Conservation (phyloP, 768 basidiomycete genomes). For the Fistulinella prunicolor region DNA sequence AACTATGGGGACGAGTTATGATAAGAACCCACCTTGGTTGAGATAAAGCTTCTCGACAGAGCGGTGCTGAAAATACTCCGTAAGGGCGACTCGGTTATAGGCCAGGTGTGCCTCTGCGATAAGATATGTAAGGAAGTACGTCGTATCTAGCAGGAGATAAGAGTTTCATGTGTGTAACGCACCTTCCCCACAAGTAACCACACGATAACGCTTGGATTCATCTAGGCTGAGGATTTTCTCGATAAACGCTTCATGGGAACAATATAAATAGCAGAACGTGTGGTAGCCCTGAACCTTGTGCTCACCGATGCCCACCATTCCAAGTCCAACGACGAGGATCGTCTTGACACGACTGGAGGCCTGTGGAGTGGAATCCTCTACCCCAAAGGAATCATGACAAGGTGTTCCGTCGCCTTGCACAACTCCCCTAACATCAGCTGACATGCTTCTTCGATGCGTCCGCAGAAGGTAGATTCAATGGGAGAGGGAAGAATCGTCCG, state of each 20-base stretch:
- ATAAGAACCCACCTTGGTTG: constrained; percentile 37
- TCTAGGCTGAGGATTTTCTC: constrained; percentile 65
- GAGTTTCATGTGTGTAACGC: constrained; percentile 6
- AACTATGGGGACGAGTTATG: neutral
- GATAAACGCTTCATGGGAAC: constrained; percentile 47
- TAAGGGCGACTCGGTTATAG: constrained; percentile 51
- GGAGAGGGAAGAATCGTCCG: too few species aligned
- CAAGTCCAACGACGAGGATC: neutral
- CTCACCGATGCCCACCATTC: neutral
- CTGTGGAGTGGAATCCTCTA: too few species aligned
- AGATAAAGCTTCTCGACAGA: constrained; percentile 58
- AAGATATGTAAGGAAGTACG: constrained; percentile 12
- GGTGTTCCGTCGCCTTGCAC: too few species aligned
- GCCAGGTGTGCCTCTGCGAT: constrained; percentile 42
- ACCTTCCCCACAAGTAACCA: constrained; percentile 63
- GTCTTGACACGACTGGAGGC: neutral
- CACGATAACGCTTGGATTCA: constrained; percentile 43
- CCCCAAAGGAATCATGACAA: neutral
- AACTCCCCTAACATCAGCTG: too few species aligned
- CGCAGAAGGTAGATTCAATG: too few species aligned
- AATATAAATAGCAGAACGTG: neutral
- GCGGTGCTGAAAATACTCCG: constrained; percentile 62
- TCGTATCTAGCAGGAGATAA: constrained; percentile 21
- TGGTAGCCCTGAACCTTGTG: neutral
- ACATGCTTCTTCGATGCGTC: too few species aligned